Conservation (phyloP, 176 grass and related monocot species). For the Oryza glumipatula region DNA sequence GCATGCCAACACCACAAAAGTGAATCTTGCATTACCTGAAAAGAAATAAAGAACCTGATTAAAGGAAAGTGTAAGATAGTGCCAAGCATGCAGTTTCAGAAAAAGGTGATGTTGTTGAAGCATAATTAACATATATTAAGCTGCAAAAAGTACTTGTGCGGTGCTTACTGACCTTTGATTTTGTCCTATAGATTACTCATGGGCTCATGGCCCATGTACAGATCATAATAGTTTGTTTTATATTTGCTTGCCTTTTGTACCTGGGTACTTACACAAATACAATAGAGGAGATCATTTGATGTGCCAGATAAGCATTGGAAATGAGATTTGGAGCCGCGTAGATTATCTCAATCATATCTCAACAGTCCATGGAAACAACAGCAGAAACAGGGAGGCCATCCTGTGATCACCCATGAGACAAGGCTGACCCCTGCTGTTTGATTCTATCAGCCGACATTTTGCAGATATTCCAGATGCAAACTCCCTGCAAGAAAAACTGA, state of each 20-base stretch:
- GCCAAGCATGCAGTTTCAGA: background rate
- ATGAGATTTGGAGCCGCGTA: background rate
- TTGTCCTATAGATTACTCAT: background rate
- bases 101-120: background rate
- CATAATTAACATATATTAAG: constrained; percentile 1
- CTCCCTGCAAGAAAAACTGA: background rate
- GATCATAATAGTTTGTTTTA: background rate
- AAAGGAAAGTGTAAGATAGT: background rate
- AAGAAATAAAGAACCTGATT: background rate
- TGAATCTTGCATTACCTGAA: background rate
- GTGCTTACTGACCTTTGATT: background rate
- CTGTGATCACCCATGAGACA: background rate
- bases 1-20: background rate
- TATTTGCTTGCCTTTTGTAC: background rate
- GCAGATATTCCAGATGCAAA: background rate
- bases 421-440: background rate
- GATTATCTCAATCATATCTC: background rate
- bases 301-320: background rate
- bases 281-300: background rate
- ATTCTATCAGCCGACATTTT: constrained; percentile 2
- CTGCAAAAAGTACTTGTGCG: background rate
- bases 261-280: background rate
- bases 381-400: background rate
- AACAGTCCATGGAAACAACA: background rate
- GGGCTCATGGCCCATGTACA: background rate